phyloP scores from a whole-genome alignment of 768 basidiomycete species.

The Lepiota venenata region DNA sequence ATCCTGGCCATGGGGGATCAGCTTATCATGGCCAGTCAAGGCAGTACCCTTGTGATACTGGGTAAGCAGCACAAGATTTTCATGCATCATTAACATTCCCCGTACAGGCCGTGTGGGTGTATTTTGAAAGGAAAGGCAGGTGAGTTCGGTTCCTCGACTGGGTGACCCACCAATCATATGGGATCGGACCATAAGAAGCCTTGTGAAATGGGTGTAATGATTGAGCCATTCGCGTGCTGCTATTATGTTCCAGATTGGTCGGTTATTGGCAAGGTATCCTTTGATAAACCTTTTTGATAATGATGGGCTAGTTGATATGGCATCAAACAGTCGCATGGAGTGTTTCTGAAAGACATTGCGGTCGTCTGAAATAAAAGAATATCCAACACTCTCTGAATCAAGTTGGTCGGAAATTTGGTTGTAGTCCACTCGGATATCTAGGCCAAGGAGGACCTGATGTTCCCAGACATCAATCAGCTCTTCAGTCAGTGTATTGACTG shows the following conservation, averaged over 20 bases:
- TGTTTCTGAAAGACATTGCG: no score
- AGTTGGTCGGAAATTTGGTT: no score
- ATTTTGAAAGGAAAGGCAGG: constrained; percentile 8
- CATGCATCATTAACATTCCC: constrained; percentile 15
- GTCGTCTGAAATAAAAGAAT: no score
- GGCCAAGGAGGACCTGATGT: no score
- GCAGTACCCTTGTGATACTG: constrained; percentile 17
- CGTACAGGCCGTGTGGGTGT: constrained; percentile 6
- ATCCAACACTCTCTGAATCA: no score
- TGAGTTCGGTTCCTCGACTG: constrained; percentile 11
- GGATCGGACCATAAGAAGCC: background rate
- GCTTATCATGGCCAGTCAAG: constrained; percentile 15
- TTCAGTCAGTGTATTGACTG: no score
- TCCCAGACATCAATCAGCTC: no score
- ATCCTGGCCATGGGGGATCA: constrained; percentile 25
- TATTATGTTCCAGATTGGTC: constrained; percentile 19
- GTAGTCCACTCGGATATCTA: constrained; percentile 14
- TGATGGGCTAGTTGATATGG: no score
- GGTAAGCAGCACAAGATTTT: constrained; percentile 14
- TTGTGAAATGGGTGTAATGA: constrained; percentile 10
- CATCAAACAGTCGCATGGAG: no score
- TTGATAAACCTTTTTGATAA: no score
- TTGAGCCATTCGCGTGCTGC: constrained; percentile 7
- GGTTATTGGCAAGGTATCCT: constrained; percentile 15
- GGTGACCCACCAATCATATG: constrained; percentile 17